Conservation (phyloP, 257 asterid species). For the Petrea volubilis region DNA sequence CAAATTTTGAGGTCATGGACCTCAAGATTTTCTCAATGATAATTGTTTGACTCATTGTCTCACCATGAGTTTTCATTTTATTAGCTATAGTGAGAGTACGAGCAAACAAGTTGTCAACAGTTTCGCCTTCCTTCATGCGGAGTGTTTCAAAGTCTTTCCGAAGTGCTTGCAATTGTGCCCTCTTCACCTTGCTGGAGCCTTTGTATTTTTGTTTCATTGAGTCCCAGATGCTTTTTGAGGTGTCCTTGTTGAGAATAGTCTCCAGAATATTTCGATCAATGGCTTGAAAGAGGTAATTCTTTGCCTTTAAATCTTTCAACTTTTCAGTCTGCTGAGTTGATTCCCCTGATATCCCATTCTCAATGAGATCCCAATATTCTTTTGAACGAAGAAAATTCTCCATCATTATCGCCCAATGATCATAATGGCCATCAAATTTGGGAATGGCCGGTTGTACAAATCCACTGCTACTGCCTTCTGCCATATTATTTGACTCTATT, state of each 20-base stretch:
- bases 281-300: conserved; percentile 18
- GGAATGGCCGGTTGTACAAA: conserved; percentile 18
- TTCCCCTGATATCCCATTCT: background rate
- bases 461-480: background rate
- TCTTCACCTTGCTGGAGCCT: background rate
- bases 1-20: background rate
- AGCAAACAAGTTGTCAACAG: background rate
- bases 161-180: conserved; percentile 1
- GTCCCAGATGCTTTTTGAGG: background rate
- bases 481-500: background rate
- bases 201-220: conserved; percentile 14
- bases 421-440: conserved; percentile 17
- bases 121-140: background rate
- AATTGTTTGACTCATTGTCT: background rate
- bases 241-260: conserved; percentile 20
- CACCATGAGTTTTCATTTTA: conserved; percentile 9
- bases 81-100: background rate
- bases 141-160: conserved; percentile 5
- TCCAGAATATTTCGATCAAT: conserved; percentile 4
- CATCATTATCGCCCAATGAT: conserved; percentile 14
- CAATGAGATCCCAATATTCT: background rate
- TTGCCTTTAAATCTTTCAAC: conserved; percentile 2
- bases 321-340: background rate
- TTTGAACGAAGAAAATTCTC: conserved; percentile 14
- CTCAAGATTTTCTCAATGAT: conserved; percentile 17